Base-by-base conservation (phyloP, 768 basidiomycete genomes). In the Hemileccinum impolitum region DNA sequence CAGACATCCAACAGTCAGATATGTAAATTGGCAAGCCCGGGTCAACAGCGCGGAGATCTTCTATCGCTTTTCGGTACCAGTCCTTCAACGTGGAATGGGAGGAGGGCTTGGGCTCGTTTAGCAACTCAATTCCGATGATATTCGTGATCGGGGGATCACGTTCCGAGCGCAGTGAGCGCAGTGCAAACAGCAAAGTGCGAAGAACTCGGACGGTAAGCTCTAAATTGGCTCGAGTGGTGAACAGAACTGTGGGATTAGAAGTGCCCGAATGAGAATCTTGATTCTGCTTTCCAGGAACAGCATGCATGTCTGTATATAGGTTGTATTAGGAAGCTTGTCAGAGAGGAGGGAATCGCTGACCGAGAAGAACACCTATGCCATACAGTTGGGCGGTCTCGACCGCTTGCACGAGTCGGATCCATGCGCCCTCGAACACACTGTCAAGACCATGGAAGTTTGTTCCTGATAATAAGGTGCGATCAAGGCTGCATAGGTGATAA, bases 201-300 rank as follows among this genome's bases (percentile, higher is more conserved):
- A 87, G 74, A 32, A 78, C 71, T 31, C 72, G 68, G 19, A 75
- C 66, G 0, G 81, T 80, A 31, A 74, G 75, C 4, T 67, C 57
- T 45, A 77, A 73, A 57, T 80, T 74, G 44, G 61, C 67, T 15
- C 58, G 56, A 26, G 64, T 65, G 60, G 85, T 81, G 56, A 84
- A 83, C 14, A 68, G 68, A 12, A 80, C 67, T 28, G 63, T 47
- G 17, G 70, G 50, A 14, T 75, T 72, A 15, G 80, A 83, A 2
- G 81, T 80, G 6, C 86, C 86, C 6, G 80, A 74, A 56, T 89
- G 86, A 1, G 82, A 62, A 61, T 85, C 84, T 23, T 70, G 63
- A 56, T 88, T 90, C 57, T 89, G 87, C 59, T 85, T 87, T 9
- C 87, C 87, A 1, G 85, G 83, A 1, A 83, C 86, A 17, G 85